Conservation (phyloP, 306 rosid genomes). For the Fagus sylvatica region DNA sequence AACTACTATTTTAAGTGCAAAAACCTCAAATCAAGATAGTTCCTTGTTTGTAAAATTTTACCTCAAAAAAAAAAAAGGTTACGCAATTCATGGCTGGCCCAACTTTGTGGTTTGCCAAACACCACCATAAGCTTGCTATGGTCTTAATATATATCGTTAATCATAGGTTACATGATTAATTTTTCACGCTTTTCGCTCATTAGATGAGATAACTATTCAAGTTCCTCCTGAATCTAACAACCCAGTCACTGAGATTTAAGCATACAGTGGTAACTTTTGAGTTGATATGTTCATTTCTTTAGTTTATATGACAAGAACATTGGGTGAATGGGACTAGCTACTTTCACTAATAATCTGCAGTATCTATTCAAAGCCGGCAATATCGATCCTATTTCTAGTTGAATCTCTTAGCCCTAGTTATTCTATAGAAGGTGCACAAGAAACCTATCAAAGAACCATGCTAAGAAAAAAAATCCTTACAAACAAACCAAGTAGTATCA, state of each 20-base stretch:
- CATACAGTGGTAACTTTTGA: not conserved
- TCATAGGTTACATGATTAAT: no score
- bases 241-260: not conserved
- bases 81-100: no score
- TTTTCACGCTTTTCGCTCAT: not conserved
- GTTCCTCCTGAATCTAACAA: not conserved
- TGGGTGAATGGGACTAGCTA: not conserved
- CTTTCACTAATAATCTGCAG: not conserved
- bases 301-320: not conserved
- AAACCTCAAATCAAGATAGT: not conserved
- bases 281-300: not conserved
- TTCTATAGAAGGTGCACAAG: not conserved
- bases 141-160: no score
- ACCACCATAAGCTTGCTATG: no score
- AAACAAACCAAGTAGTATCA: not conserved
- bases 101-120: no score
- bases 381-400: not conserved
- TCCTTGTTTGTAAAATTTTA: not conserved
- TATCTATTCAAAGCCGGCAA: not conserved
- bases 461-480: not conserved
- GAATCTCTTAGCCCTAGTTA: not conserved
- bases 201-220: not conserved
- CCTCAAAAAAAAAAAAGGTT: no score
- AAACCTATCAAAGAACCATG: no score
- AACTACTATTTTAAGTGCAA: not conserved